A percentile compares a stretch with the other conserved stretches of the same genome.
These are phyloP conservation scores for Claviceps purpurea DNA, from an alignment of 2,329 filamentous ascomycete species.

Conservation along the genomic window DNA sequence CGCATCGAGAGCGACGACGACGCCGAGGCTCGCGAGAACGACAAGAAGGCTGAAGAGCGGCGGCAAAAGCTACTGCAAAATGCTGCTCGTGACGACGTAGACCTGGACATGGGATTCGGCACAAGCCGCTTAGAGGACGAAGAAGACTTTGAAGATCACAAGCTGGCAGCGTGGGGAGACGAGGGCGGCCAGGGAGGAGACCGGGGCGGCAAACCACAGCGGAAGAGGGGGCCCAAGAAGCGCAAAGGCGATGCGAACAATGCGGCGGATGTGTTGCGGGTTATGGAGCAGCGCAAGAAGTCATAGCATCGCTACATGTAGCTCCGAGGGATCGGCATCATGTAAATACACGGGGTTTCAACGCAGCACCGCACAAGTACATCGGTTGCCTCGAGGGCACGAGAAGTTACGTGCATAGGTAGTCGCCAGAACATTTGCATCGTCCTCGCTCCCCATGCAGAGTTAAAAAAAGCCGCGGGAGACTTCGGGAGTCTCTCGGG, in stretches of 20 bases:
- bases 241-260: constrained; percentile 68
- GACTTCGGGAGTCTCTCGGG: too few relatives aligned
- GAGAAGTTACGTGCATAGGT: too few relatives aligned
- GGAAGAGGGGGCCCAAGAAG: constrained; percentile 62
- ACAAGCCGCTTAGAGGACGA: constrained; percentile 78
- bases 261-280: constrained; percentile 65
- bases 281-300: constrained; percentile 50
- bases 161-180: constrained; percentile 52
- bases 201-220: constrained; percentile 33
- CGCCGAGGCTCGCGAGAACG: constrained; percentile 23
- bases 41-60: constrained; percentile 49
- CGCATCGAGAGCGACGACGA: constrained; percentile 27
- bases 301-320: constrained; percentile 1
- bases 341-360: too few relatives aligned
- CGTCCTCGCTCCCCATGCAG: too few relatives aligned
- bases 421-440: too few relatives aligned
- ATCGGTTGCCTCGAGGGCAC: too few relatives aligned
- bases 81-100: constrained; percentile 69
- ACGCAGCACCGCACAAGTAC: too few relatives aligned
- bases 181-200: constrained; percentile 33
- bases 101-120: constrained; percentile 92
- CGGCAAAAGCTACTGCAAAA: constrained; percentile 61
- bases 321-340: too few relatives aligned
- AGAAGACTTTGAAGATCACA: constrained; percentile 61
- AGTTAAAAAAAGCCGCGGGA: too few relatives aligned